Conservation (phyloP, 73 alveolate genomes). For the Paramecium biaurelia region DNA sequence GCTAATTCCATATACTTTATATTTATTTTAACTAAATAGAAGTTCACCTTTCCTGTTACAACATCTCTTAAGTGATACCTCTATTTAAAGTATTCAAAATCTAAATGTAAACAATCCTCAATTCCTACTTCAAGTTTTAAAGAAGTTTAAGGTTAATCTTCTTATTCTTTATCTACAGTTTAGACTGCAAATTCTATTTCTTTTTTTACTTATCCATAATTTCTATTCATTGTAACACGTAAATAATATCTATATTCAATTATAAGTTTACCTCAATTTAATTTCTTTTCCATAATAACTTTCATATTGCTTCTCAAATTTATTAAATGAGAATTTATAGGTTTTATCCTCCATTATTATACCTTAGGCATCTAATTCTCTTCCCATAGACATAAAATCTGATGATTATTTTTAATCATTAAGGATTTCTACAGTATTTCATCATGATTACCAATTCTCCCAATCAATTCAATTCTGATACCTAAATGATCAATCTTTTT, state of each 20-base stretch:
- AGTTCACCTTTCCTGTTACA: constrained; percentile 94
- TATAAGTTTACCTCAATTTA: neutral
- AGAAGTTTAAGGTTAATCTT: neutral
- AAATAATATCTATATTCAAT: neutral
- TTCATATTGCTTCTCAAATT: constrained; percentile 61
- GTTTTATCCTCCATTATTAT: constrained; percentile 42
- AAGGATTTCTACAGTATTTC: neutral
- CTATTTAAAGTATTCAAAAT: constrained; percentile 91
- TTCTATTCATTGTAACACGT: constrained; percentile 15
- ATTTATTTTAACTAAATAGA: constrained; percentile 97
- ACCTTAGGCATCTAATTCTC: constrained; percentile 62
- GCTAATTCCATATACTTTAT: constrained; percentile 99
- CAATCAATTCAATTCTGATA: constrained; percentile 51
- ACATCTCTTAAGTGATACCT: constrained; percentile 96
- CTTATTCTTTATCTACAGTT: neutral
- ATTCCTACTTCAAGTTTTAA: neutral
- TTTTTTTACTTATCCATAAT: constrained; percentile 18
- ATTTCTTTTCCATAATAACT: constrained; percentile 53
- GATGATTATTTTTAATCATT: constrained; percentile 52
- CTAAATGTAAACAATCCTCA: constrained; percentile 85
- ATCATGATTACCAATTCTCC: constrained; percentile 51
- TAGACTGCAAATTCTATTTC: constrained; percentile 27
- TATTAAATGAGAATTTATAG: constrained; percentile 44
- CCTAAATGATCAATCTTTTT: constrained; percentile 59
- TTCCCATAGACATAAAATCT: constrained; percentile 58